A percentile compares a stretch with the other conserved stretches of the same genome.
These are phyloP conservation scores for Polyporus arcularius DNA, from an alignment of 768 basidiomycete genomes.

Conservation along the genomic window DNA sequence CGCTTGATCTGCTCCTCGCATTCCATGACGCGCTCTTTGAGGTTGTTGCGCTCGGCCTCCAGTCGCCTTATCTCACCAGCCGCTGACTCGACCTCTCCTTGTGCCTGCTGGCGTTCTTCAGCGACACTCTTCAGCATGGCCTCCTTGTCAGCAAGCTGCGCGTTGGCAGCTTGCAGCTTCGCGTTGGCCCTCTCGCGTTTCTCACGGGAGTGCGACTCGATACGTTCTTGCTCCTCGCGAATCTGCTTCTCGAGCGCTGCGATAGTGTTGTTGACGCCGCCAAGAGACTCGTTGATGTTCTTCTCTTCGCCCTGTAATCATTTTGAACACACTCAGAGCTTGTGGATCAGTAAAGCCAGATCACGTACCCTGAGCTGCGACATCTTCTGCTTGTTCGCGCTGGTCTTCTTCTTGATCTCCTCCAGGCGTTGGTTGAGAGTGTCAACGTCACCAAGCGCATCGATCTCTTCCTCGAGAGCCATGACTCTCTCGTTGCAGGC, in stretches of 20 bases:
- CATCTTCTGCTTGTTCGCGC: conserved; percentile 46
- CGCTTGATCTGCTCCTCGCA: conserved; percentile 51
- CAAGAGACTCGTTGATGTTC: conserved; percentile 46
- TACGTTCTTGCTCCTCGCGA: conserved; percentile 50
- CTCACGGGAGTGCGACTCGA: conserved; percentile 57
- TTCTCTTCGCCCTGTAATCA: conserved; percentile 49
- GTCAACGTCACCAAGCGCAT: conserved; percentile 47
- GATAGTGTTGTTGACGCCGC: conserved; percentile 35
- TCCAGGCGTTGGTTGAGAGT: conserved; percentile 39
- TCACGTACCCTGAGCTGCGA: conserved; percentile 45
- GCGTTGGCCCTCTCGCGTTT: conserved; percentile 60
- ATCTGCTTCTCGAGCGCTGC: conserved; percentile 48
- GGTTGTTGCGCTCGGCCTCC: conserved; percentile 32
- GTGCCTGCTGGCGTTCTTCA: conserved; percentile 3
- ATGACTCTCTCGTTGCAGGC: conserved; percentile 29
- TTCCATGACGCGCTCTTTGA: conserved; percentile 43
- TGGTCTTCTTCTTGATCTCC: conserved; percentile 42
- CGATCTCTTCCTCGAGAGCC: conserved; percentile 40
- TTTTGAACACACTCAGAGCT: neutral
- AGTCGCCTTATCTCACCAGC: conserved; percentile 4
- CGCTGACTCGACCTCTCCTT: neutral
- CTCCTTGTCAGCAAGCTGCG: conserved; percentile 30
- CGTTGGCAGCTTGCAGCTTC: conserved; percentile 50
- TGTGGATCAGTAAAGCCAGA: neutral
- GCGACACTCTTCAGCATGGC: neutral